Conservation (phyloP, 805 yeast species). For the Danielia oregonensis region DNA sequence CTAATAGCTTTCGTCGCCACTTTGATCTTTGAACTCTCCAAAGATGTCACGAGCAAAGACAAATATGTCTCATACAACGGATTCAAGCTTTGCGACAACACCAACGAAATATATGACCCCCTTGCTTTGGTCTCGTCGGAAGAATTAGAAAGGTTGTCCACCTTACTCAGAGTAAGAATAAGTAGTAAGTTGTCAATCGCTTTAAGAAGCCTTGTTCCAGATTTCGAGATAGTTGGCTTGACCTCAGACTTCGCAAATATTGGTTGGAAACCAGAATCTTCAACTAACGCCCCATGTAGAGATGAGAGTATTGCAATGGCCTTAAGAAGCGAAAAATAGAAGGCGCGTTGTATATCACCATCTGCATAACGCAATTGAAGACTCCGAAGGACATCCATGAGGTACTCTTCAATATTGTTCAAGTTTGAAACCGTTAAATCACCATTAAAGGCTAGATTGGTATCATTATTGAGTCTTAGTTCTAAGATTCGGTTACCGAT, state of each 20-base stretch:
- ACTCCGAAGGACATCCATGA: not conserved
- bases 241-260: not conserved
- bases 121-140: constrained; percentile 1
- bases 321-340: not conserved
- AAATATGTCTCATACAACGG: constrained; percentile 52
- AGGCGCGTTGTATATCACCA: not conserved
- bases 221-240: not conserved
- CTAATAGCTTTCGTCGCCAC: constrained; percentile 57
- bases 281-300: not conserved
- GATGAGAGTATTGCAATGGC: not conserved
- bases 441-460: not conserved
- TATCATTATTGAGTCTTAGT: constrained; percentile 19
- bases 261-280: not conserved
- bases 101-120: constrained; percentile 2
- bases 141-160: too few species aligned
- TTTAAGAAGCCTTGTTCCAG: not conserved
- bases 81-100: constrained; percentile 4
- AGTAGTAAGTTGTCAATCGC: constrained; percentile 6
- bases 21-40: constrained; percentile 31
- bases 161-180: not conserved
- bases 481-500: constrained; percentile 51
- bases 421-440: not conserved
- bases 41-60: constrained; percentile 37
- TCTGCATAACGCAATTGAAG: not conserved
- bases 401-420: not conserved